phyloP scores from a whole-genome alignment of 306 rosid species.

The Fragaria iinumae region DNA sequence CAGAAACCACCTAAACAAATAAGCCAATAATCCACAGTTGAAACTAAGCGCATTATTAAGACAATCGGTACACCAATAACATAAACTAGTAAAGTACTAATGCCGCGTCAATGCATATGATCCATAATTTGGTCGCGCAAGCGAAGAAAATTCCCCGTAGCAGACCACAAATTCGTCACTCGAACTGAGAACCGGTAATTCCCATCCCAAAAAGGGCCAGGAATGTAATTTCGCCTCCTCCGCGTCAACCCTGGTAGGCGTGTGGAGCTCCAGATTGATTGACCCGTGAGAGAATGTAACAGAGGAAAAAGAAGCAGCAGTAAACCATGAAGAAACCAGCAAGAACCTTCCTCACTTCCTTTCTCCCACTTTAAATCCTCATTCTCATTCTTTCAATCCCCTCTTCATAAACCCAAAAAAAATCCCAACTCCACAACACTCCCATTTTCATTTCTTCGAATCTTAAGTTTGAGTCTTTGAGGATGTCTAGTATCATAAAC shows the following conservation, averaged over 20 bases:
- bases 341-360: constrained; percentile 26
- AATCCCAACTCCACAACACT: not conserved
- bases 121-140: not conserved
- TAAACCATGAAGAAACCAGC: not conserved
- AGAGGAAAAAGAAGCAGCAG: not conserved
- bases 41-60: not conserved
- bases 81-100: not conserved
- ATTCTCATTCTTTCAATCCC: not conserved
- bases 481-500: not conserved
- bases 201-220: not conserved
- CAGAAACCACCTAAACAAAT: not conserved
- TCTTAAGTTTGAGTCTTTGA: no score
- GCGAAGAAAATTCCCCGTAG: not conserved
- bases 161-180: not conserved
- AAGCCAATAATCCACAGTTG: not conserved
- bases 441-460: not conserved
- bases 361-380: not conserved
- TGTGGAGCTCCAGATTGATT: not conserved
- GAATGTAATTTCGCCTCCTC: constrained; percentile 9
- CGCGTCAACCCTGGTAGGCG: constrained; percentile 48
- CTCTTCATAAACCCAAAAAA: not conserved
- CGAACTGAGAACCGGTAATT: not conserved
- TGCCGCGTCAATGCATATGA: not conserved
- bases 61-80: not conserved
- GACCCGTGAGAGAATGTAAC: not conserved